Percentiles rank a stretch among this genome's conserved stretches.
phyloP scores from a whole-genome alignment of 2,329 filamentous ascomycete species.

The Hypoxylon sp. region DNA sequence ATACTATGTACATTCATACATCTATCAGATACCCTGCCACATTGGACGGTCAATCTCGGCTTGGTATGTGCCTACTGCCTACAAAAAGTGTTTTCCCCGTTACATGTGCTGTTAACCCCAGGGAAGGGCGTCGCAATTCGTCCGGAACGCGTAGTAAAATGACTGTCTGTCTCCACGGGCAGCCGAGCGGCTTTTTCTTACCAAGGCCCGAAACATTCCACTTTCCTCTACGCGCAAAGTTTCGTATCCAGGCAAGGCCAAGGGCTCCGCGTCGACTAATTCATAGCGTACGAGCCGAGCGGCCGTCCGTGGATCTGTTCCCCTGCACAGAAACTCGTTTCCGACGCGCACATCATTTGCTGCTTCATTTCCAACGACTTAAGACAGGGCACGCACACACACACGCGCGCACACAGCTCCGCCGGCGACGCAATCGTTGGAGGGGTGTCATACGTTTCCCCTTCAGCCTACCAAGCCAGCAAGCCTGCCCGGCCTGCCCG shows the following conservation, averaged over 20 bases:
- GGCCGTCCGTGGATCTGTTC: slow-evolving; percentile 20
- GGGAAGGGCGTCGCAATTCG: slow-evolving; percentile 14
- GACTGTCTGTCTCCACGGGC: slow-evolving; percentile 17
- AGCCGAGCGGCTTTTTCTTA: slow-evolving; percentile 9
- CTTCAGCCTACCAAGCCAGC: slow-evolving; percentile 25
- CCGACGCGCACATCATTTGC: slow-evolving; percentile 34
- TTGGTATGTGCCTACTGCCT: too few relatives aligned
- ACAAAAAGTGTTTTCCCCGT: too few relatives aligned
- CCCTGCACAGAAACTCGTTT: slow-evolving; percentile 36
- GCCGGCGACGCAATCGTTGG: slow-evolving; percentile 20
- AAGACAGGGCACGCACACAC: slow-evolving; percentile 11
- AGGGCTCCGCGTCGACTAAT: slow-evolving; percentile 31
- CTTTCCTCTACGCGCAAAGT: slow-evolving; percentile 30
- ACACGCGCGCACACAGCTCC: slow-evolving; percentile 16
- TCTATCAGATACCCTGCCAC: slow-evolving; percentile 20
- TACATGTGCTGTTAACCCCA: too few relatives aligned
- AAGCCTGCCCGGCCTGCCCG: too few relatives aligned
- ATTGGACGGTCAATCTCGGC: too few relatives aligned
- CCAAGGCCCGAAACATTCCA: slow-evolving; percentile 3
- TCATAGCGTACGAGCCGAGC: slow-evolving; percentile 29
- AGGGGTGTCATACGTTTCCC: slow-evolving; percentile 22
- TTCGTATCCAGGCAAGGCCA: slow-evolving; percentile 36
- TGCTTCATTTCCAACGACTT: slow-evolving; percentile 32
- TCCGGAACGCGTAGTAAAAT: slow-evolving; percentile 19
- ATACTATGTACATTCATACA: slow-evolving; percentile 29